Evolutionary conservation across 2,329 filamentous ascomycete genomes (phyloP).

Genomic region (Cordyceps javanica): DNA sequence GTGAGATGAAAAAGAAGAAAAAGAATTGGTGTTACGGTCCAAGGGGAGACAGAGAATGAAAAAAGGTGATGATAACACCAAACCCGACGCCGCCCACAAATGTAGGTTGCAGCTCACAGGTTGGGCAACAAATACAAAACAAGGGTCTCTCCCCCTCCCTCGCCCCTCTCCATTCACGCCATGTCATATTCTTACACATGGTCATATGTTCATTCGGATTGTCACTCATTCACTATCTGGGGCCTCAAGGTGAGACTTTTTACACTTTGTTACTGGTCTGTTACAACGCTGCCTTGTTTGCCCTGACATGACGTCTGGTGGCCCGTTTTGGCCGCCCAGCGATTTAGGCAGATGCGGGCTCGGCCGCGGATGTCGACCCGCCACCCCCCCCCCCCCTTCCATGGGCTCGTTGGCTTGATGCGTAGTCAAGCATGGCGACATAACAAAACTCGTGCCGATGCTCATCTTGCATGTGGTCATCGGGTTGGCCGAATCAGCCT

Average conservation of each 20-base stretch:
- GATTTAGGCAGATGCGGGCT: slow-evolving; percentile 5
- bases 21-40: not conserved
- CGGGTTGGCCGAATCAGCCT: not conserved
- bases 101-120: not conserved
- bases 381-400: slow-evolving; percentile 4
- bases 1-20: not conserved
- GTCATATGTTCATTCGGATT: not conserved
- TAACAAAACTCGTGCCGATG: no score
- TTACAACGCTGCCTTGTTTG: not conserved
- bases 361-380: not conserved
- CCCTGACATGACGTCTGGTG: not conserved
- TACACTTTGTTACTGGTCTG: not conserved
- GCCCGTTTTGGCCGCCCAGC: not conserved
- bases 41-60: not conserved
- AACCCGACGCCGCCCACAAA: not conserved
- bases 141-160: not conserved
- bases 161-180: slow-evolving; percentile 1
- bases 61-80: not conserved
- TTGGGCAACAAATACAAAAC: not conserved
- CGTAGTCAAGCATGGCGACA: no score
- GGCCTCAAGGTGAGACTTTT: not conserved
- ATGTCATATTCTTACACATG: not conserved
- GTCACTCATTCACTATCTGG: not conserved
- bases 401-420: no score
- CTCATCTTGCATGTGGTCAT: not conserved